Base-by-base conservation (phyloP, 495 filamentous ascomycete genomes). In the Aspergillus biplanus region DNA sequence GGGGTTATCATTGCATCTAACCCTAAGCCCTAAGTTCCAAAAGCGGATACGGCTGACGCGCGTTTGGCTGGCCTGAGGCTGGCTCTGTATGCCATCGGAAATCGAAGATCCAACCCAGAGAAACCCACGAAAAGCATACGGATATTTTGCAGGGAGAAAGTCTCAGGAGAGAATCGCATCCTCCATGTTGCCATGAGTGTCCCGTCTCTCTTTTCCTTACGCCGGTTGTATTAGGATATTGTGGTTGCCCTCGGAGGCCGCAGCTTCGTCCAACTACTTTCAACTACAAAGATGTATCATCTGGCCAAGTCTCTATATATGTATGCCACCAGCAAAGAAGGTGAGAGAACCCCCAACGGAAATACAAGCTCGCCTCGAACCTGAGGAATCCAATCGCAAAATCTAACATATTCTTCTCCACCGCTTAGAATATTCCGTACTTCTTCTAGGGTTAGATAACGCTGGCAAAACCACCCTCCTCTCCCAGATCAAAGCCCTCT, bases 381-480 rank as follows among this genome's bases (percentile, higher is more conserved):
- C 1, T 2, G 21, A 2, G n/a, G 9, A 21, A 27, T 7, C 47
- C 16, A 27, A 27, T 18, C 16, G 5, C 11, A 50, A 50, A 4
- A 50, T 21, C 21, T 46, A 47, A 39, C 44, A 27, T 54, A 27
- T 16, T 35, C 4, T 33, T 7, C 7, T 11, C 33, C 46, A 21
- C 37, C 15, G 33, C 34, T 6, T 72, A 93, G 95, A 99, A 82
- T 99, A 97, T 83, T 97, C 95, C 37, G 90, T 98, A 68, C 89
- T 99, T 62, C 90, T 99, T 54, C 90, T 98, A 66, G 95, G 95
- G 56, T 89, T 99, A 72, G 95, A 99, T 79, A 97, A 97, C 70
- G 95, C 95, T 56, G 95, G 95, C 75, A 99, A 99, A 82, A 98
- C 95, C 39, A 99, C 95, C 13, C 92, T 99, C 73, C 92, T 97